Evolutionary conservation across 2,329 filamentous ascomycete genomes (phyloP), one percentile per base, ranked within the genome.

Genomic region (Ophiognomonia clavigignenti-juglandacearum): DNA sequence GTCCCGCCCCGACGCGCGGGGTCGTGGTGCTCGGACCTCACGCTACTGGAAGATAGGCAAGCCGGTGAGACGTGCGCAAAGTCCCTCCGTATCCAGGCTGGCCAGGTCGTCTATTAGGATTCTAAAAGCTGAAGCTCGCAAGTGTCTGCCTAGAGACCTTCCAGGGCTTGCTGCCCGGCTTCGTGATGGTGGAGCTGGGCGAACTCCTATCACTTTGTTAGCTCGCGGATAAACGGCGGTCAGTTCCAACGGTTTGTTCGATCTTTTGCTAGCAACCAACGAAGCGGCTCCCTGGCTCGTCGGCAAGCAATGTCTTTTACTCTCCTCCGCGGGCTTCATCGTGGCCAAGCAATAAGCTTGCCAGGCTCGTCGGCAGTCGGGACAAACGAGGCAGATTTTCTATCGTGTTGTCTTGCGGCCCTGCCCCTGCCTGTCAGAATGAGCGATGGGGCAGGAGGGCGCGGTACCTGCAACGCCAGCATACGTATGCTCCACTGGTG

Each of bases 221-320:
- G 45, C 34, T 16, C 32, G n/a, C 34, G 45, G 41, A 22, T 39
- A 51, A 48, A 48, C 46, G 45, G 49, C 49, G 49, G 49, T 51
- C 49, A 51, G 49, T 51, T 45, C 39, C 32, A 45, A 43, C 41
- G 41, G 39, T 39, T 29, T 32, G 32, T 24, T 40, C 36, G 43
- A 43, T 27, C 29, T 36, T 34, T 19, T 32, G 27, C n/a, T n/a
- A n/a, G n/a, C n/a, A n/a, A 32, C 19, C 19, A 47, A 20, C 38
- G 47, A 37, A 43, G 42, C 42, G 47, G 31, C 47, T 43, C 23
- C 16, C 13, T 10, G 18, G 16, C 34, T 29, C 32, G 24, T 18
- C 22, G 32, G 42, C 27, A 32, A n/a, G n/a, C n/a, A n/a, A n/a
- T n/a, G n/a, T n/a, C 40, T 44, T 48, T 42, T 29, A 31, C 27